Base-by-base conservation (phyloP, 2,329 filamentous ascomycete genomes). In the Xylariaceae sp. region DNA sequence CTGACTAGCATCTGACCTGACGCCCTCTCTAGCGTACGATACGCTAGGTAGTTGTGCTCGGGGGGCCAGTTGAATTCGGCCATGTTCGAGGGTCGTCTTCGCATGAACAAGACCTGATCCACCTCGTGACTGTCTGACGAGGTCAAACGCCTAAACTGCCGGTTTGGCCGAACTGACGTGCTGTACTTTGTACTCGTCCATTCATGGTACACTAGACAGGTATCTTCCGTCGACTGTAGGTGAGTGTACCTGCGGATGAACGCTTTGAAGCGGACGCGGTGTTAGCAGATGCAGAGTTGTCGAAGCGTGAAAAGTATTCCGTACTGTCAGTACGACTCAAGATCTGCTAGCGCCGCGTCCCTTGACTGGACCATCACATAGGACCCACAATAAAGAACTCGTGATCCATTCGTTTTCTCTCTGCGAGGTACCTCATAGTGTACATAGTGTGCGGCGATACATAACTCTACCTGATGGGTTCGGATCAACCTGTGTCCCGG, bases 1-100 rank as follows among this genome's bases (percentile, higher is more conserved):
- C 49, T 51, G 49, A 51, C 49, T 51, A 51, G 49, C 23, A 51
- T 51, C 49, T 51, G 49, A 51, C 49, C 49, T 35, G 49, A 23
- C 49, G 49, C 10, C 49, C 49, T 34, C 49, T 51, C 30, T 51
- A 45, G 41, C n/a, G 41, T 45, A 45, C 15, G 23, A 23, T 30
- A 30, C 15, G 23, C 49, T 30, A 30, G 23, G 23, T 50, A 11
- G 17, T 17, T 50, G n/a, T 51, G 49, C 7, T 7, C 34, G 23
- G 30, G 23, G 23, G 23, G 23, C 49, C 23, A 51, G 49, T 51
- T 35, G 49, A 35, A 35, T 11, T 30, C 18, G 49, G 49, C 41
- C 41, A 34, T 49, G 15, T 18, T 49, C 11, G 49, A 51, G 11
- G 34, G 18, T 45, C 41, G 11, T 34, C 49, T 34, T 35, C 41